These are phyloP conservation scores for Penicillium ochrochloron DNA, from an alignment of 495 filamentous ascomycete genomes.

Conservation along the genomic window DNA sequence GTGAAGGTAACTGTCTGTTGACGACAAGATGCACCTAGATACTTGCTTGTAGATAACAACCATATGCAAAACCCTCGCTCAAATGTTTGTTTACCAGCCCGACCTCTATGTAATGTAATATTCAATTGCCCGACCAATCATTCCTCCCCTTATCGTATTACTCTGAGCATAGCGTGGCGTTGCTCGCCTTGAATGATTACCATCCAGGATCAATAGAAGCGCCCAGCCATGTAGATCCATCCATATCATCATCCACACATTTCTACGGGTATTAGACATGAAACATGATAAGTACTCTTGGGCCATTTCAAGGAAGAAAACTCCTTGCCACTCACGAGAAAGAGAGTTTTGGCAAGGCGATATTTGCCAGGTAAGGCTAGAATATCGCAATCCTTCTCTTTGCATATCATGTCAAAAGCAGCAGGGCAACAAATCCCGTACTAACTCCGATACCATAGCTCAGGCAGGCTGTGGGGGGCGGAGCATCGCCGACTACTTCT, in stretches of 20 bases:
- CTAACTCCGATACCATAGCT: not conserved
- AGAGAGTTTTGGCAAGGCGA: not conserved
- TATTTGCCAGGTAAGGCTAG: not conserved
- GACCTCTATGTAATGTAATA: not conserved
- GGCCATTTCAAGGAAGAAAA: not conserved
- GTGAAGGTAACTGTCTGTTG: too few relatives aligned
- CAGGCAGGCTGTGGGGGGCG: not conserved
- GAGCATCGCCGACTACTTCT: not conserved
- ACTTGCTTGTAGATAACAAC: not conserved
- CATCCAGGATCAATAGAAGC: slow-evolving; percentile 3
- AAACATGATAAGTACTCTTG: not conserved
- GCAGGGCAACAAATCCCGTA: not conserved
- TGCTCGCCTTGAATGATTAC: not conserved
- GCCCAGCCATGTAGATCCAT: not conserved
- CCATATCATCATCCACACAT: not conserved
- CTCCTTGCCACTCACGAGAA: not conserved
- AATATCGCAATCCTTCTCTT: not conserved
- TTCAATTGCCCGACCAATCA: not conserved
- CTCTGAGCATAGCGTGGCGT: not conserved
- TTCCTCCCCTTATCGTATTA: not conserved
- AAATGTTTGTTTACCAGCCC: not conserved
- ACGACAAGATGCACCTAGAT: not conserved
- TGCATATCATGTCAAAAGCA: not conserved
- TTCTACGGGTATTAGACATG: not conserved
- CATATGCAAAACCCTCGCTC: not conserved